Percentiles rank a stretch among this genome's conserved stretches.
Conservation (phyloP, 169 alveolate species). For the Toxoplasma gondii region DNA sequence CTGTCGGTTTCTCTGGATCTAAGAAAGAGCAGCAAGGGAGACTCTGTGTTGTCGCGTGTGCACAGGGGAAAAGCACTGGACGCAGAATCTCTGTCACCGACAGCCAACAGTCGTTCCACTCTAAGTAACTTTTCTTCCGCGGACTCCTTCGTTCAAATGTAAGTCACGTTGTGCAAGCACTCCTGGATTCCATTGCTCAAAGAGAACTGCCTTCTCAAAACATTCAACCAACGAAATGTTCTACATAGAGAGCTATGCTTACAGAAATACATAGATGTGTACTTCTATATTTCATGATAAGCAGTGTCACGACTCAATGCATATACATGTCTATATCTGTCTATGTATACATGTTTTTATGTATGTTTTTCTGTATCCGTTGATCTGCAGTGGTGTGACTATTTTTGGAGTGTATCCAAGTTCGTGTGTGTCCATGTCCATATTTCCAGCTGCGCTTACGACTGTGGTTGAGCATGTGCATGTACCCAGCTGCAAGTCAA, state of each 20-base stretch:
- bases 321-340: neutral
- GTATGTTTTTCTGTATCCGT: neutral
- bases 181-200: too few relatives aligned
- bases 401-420: neutral
- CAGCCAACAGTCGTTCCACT: neutral
- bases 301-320: too few relatives aligned
- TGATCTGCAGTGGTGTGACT: too few relatives aligned
- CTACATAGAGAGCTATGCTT: too few relatives aligned
- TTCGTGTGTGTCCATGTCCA: neutral
- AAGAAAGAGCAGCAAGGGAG: neutral
- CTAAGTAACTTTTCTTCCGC: neutral
- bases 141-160: too few relatives aligned
- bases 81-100: neutral
- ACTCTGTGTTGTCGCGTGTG: neutral
- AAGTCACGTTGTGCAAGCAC: too few relatives aligned
- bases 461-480: too few relatives aligned
- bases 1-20: too few relatives aligned
- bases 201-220: too few relatives aligned
- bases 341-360: neutral
- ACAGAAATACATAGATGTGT: too few relatives aligned
- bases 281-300: too few relatives aligned
- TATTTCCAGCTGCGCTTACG: neutral
- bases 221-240: too few relatives aligned
- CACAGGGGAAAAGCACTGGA: slow-evolving; percentile 15
- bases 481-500: neutral